Conservation (phyloP, 148 eudicot genomes). For the Diospyros lotus region DNA sequence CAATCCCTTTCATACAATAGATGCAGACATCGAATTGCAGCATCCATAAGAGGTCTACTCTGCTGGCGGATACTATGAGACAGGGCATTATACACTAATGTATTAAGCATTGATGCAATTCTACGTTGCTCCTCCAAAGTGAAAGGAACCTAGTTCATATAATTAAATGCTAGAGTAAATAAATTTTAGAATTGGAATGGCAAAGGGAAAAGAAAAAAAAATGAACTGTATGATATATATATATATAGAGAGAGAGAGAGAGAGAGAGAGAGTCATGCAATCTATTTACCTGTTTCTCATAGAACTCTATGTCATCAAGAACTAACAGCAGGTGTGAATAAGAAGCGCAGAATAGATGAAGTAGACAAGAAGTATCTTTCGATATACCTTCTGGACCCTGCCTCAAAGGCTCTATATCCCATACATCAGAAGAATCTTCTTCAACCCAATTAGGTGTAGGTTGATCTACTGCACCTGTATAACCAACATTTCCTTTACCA, state of each 20-base stretch:
- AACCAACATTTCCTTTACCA: constrained; percentile 47
- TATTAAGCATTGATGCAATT: constrained; percentile 84
- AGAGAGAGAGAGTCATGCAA: not conserved
- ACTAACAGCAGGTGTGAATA: constrained; percentile 85
- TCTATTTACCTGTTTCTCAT: constrained; percentile 78
- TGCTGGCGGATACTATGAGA: constrained; percentile 39
- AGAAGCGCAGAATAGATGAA: constrained; percentile 79
- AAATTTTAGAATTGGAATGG: not conserved
- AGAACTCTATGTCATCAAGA: constrained; percentile 93
- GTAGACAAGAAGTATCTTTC: constrained; percentile 59
- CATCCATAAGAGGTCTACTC: constrained; percentile 53
- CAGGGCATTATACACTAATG: constrained; percentile 72
- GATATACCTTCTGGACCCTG: constrained; percentile 65
- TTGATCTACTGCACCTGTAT: constrained; percentile 21
- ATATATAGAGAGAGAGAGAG: too few relatives aligned
- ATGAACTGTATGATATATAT: not conserved
- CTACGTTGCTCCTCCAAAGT: constrained; percentile 81
- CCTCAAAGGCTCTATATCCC: constrained; percentile 72
- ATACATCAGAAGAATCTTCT: constrained; percentile 45
- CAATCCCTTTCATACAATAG: constrained; percentile 94
- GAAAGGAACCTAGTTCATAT: constrained; percentile 69
- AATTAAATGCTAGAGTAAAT: constrained; percentile 12
- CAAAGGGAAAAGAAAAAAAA: not conserved
- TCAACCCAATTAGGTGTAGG: constrained; percentile 18
- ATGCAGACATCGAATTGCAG: constrained; percentile 83